Percentiles rank a stretch among this genome's conserved stretches.
Evolutionary conservation across 73 alveolate species (phyloP).

Genomic region (Paramecium octaurelia): DNA sequence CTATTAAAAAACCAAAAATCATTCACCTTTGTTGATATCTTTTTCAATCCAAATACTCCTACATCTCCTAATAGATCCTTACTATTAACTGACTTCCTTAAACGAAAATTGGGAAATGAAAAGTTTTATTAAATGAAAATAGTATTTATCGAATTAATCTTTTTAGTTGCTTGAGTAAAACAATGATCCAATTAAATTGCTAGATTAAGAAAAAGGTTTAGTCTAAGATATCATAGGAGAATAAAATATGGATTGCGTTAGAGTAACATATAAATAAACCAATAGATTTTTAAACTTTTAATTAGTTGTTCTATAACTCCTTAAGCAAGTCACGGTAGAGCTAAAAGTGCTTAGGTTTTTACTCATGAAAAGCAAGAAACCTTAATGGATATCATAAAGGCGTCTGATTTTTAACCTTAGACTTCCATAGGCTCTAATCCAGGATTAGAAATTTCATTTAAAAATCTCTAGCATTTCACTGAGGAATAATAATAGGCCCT

Average conservation of each 20-base stretch:
- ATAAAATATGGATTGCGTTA: slow-evolving; percentile 41
- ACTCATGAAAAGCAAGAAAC: neutral
- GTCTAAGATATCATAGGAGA: slow-evolving; percentile 21
- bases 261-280: neutral
- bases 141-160: neutral
- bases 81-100: slow-evolving; percentile 26
- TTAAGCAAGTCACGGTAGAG: slow-evolving; percentile 36
- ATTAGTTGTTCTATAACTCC: slow-evolving; percentile 41
- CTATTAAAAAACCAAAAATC: neutral
- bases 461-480: neutral
- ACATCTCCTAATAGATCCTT: slow-evolving; percentile 36
- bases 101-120: slow-evolving; percentile 33
- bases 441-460: slow-evolving; percentile 44
- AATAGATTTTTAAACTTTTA: neutral
- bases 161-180: neutral
- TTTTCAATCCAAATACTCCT: slow-evolving; percentile 44
- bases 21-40: neutral
- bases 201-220: neutral
- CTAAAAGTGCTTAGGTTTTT: slow-evolving; percentile 40
- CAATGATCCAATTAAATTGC: slow-evolving; percentile 4
- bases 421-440: slow-evolving; percentile 13
- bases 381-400: slow-evolving; percentile 27
- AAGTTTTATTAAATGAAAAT: slow-evolving; percentile 34
- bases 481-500: neutral
- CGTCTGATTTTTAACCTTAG: neutral